Base-by-base conservation (phyloP, 1,139 yeast species). In the Petasospora rhodanensis region DNA sequence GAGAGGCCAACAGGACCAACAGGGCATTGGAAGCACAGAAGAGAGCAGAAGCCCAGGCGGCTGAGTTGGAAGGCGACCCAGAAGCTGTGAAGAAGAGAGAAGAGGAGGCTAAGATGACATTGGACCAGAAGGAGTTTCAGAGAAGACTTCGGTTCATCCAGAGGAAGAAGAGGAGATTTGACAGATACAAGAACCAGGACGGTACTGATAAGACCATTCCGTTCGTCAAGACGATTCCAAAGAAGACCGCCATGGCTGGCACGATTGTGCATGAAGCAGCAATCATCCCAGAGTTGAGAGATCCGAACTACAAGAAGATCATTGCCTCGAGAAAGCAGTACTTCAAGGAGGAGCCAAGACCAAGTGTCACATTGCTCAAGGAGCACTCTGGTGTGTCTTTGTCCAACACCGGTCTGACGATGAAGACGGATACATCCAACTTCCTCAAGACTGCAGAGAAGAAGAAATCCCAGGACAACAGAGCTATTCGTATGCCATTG, bases 401-500 rank as follows among this genome's bases (percentile, higher is more conserved):
- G 59, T 79, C 91, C 37, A 81, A 81, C 50, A 83, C 94, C 1
- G 93, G 94, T 26, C 87, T 91, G 40, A 80, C 87, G 9, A 74
- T 86, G 54, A 69, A 68, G 37, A 70, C 75, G 22, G 87, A 76
- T 44, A 76, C 75, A 38, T 72, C 85, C 4, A 74, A 79, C 18
- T 77, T 81, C 64, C 68, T 80, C 47, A 75, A 72, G 52, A 70
- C 62, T 22, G 56, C 60, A 29, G 52, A 53, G 43, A 54, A 64
- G 38, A 68, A 67, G 43, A 70, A 68, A 48, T 65, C 70, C 41
- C 51, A 55, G n/a, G 94, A 84, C 47, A 93, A 93, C 33, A 80
- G 95, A 55, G 95, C 96, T 23, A 86, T 85, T 44, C 76, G 99
- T 58, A 83, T 91, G 80, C 95, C 95, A 24, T 80, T 85, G 64